Conservation (phyloP, 2,329 filamentous ascomycete species). For the Venturiaceae sp. region DNA sequence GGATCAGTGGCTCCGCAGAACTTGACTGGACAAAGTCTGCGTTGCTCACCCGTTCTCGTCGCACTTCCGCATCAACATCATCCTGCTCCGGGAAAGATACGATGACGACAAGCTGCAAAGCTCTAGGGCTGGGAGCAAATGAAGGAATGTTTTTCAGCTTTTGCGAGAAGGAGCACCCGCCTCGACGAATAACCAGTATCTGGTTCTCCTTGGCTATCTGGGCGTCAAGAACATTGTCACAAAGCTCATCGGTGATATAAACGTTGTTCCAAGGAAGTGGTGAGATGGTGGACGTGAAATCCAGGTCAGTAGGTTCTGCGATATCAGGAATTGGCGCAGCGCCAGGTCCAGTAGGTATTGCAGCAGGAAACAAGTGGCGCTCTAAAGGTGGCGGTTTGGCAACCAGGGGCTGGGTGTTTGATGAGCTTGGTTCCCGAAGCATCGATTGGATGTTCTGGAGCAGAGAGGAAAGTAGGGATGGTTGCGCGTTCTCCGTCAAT, state of each 20-base stretch:
- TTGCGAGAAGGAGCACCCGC: constrained; percentile 72
- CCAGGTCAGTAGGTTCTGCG: constrained; percentile 39
- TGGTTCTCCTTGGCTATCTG: constrained; percentile 51
- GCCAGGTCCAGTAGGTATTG: constrained; percentile 49
- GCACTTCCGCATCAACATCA: constrained; percentile 16
- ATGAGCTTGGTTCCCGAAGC: constrained; percentile 14
- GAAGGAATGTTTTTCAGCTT: constrained; percentile 82
- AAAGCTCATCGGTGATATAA: constrained; percentile 60
- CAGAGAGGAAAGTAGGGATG: constrained; percentile 20
- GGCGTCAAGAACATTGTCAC: constrained; percentile 46
- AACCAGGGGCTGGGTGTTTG: not conserved
- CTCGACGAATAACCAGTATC: constrained; percentile 71
- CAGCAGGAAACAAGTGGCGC: constrained; percentile 34
- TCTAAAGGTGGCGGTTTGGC: constrained; percentile 10
- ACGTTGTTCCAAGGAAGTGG: constrained; percentile 59
- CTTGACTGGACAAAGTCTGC: not conserved
- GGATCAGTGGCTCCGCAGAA: constrained; percentile 29
- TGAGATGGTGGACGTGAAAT: constrained; percentile 24
- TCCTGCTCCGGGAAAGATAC: constrained; percentile 42
- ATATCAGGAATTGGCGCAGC: constrained; percentile 62
- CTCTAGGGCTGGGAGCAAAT: constrained; percentile 49
- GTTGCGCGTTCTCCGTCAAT: constrained; percentile 4
- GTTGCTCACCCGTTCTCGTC: constrained; percentile 3
- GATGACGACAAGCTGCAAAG: constrained; percentile 73
- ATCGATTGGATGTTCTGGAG: constrained; percentile 26